These are phyloP conservation scores for Sonneratia caseolaris DNA, from an alignment of 345 rosid genomes.

Conservation along the genomic window DNA sequence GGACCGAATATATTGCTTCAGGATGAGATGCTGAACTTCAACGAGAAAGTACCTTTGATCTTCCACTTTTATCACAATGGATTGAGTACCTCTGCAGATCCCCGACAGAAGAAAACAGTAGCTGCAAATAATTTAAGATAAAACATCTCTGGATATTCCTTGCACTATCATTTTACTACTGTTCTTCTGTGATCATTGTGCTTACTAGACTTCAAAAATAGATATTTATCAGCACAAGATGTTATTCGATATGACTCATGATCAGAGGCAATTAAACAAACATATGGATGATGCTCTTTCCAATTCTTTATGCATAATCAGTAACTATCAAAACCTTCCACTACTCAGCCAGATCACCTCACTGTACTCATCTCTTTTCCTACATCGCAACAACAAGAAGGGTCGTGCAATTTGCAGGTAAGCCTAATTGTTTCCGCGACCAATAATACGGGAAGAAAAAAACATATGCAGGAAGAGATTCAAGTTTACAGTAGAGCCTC, in stretches of 20 bases:
- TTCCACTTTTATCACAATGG: constrained; percentile 50
- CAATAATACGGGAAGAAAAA: no score
- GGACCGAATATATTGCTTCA: constrained; percentile 4
- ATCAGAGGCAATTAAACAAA: no score
- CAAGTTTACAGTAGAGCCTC: not conserved
- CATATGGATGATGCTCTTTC: not conserved
- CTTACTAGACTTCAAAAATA: not conserved
- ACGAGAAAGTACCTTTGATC: constrained; percentile 42
- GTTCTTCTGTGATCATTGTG: no score
- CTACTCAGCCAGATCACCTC: not conserved
- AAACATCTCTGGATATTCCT: not conserved
- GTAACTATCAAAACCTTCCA: not conserved
- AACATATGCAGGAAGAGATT: not conserved
- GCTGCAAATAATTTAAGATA: constrained; percentile 21
- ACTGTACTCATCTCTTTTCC: not conserved
- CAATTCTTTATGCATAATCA: not conserved
- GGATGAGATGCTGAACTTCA: not conserved
- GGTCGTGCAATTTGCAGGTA: not conserved
- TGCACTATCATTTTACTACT: not conserved
- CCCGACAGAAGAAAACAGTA: constrained; percentile 47
- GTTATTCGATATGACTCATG: not conserved
- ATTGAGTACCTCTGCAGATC: constrained; percentile 35
- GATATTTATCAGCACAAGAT: not conserved
- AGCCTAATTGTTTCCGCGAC: no score
- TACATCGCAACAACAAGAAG: not conserved